Evolutionary conservation across 805 yeast genomes (phyloP).

Genomic region (Pichia phayaonensis): DNA sequence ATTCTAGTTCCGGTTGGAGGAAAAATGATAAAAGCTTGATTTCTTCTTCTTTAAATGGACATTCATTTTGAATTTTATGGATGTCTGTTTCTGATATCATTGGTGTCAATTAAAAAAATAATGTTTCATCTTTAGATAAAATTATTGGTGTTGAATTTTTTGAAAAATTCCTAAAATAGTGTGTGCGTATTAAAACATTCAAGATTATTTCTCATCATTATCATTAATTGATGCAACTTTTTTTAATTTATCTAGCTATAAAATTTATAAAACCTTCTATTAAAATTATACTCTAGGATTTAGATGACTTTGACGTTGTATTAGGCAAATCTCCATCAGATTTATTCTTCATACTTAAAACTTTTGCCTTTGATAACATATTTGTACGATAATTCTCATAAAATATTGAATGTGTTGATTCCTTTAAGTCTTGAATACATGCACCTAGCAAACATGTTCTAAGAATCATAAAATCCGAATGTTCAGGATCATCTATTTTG

Average conservation of each 20-base stretch:
- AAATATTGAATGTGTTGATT: conserved; percentile 66
- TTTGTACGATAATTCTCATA: conserved; percentile 70
- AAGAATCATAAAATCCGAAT: conserved; percentile 70
- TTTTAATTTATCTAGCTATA: background rate
- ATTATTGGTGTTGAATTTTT: too few species aligned
- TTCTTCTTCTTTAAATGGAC: conserved; percentile 29
- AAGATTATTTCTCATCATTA: too few species aligned
- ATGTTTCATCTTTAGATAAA: too few species aligned
- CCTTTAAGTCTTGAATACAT: conserved; percentile 70
- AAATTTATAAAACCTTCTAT: background rate
- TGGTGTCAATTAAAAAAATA: background rate
- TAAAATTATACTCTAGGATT: background rate
- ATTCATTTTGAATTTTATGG: background rate
- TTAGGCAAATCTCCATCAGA: background rate
- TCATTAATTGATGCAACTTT: background rate
- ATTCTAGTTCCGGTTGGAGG: conserved; percentile 23
- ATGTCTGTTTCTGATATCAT: conserved; percentile 6
- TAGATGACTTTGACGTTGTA: background rate
- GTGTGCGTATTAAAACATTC: too few species aligned
- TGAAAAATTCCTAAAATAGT: background rate
- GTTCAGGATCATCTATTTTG: conserved; percentile 72
- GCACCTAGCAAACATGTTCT: conserved; percentile 73
- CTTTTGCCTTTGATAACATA: conserved; percentile 17
- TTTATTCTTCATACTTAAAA: conserved; percentile 1
- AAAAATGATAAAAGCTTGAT: conserved; percentile 30